A percentile compares a stretch with the other conserved stretches of the same genome.
Conservation (phyloP, 73 alveolate genomes). For the Symbiodinium pilosum region DNA sequence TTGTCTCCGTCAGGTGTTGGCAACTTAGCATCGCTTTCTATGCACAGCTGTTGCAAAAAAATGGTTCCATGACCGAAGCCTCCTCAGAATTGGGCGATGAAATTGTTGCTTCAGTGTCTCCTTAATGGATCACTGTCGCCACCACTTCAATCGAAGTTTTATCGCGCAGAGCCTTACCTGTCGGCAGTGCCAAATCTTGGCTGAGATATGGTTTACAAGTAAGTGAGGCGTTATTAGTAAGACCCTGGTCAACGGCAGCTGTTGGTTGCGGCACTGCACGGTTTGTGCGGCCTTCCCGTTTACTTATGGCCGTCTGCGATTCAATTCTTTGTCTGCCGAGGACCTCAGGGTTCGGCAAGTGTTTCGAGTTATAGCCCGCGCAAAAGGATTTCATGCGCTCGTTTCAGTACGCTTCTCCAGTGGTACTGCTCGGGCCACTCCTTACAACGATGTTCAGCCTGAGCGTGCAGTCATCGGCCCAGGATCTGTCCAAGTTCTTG, state of each 20-base stretch:
- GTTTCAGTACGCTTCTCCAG: not conserved
- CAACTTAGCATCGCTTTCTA: too few relatives aligned
- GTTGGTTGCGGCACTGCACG: too few relatives aligned
- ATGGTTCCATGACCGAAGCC: too few relatives aligned
- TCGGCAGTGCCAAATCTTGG: too few relatives aligned
- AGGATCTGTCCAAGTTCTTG: not conserved
- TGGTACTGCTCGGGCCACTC: not conserved
- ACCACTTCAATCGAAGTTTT: not conserved
- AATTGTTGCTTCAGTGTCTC: not conserved
- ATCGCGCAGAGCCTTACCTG: not conserved
- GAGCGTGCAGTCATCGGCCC: too few relatives aligned
- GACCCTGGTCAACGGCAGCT: not conserved
- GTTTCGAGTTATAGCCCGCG: too few relatives aligned
- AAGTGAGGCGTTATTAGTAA: too few relatives aligned
- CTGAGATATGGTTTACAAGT: too few relatives aligned
- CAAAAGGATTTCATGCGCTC: not conserved
- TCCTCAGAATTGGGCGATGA: not conserved
- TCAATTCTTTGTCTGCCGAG: not conserved
- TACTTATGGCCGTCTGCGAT: not conserved
- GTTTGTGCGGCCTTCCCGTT: too few relatives aligned
- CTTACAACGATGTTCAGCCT: too few relatives aligned
- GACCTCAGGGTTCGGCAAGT: slow-evolving; percentile 1
- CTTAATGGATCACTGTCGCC: slow-evolving; percentile 6
- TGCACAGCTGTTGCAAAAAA: too few relatives aligned
- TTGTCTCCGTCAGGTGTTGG: too few relatives aligned